Conservation (phyloP, 2,329 filamentous ascomycete genomes). For the Penicillium rolfsii region DNA sequence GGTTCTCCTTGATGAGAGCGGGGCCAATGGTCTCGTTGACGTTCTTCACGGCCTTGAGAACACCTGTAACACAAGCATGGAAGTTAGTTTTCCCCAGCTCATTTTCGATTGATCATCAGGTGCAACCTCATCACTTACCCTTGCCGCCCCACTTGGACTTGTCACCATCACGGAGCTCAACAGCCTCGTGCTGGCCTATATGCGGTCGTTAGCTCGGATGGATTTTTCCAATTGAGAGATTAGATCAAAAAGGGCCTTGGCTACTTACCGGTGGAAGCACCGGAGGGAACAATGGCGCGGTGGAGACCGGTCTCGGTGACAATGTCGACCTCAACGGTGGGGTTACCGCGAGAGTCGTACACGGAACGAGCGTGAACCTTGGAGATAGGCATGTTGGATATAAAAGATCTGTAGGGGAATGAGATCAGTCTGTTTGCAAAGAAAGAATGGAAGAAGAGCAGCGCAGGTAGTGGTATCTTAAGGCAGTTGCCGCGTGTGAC, state of each 20-base stretch:
- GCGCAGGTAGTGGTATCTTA: slow-evolving; percentile 22
- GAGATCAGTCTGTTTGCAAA: slow-evolving; percentile 33
- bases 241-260: too few species aligned
- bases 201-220: slow-evolving; percentile 30
- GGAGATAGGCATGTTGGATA: slow-evolving; percentile 77
- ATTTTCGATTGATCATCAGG: background rate
- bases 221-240: background rate
- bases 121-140: slow-evolving; percentile 53
- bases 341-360: slow-evolving; percentile 98
- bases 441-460: slow-evolving; percentile 19
- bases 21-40: slow-evolving; percentile 82
- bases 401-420: slow-evolving; percentile 28
- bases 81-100: slow-evolving; percentile 5
- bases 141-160: slow-evolving; percentile 85
- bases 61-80: slow-evolving; percentile 46
- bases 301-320: slow-evolving; percentile 95
- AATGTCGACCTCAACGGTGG: slow-evolving; percentile 97
- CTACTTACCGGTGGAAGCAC: slow-evolving; percentile 84
- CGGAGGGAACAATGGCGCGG: slow-evolving; percentile 95
- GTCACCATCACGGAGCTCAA: slow-evolving; percentile 88
- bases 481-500: slow-evolving; percentile 31
- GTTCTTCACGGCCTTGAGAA: slow-evolving; percentile 81
- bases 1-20: slow-evolving; percentile 76
- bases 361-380: slow-evolving; percentile 92
- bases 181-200: slow-evolving; percentile 83